Evolutionary conservation across 179 eudicot species (phyloP).

Genomic region (Sideroxylon spinosum): DNA sequence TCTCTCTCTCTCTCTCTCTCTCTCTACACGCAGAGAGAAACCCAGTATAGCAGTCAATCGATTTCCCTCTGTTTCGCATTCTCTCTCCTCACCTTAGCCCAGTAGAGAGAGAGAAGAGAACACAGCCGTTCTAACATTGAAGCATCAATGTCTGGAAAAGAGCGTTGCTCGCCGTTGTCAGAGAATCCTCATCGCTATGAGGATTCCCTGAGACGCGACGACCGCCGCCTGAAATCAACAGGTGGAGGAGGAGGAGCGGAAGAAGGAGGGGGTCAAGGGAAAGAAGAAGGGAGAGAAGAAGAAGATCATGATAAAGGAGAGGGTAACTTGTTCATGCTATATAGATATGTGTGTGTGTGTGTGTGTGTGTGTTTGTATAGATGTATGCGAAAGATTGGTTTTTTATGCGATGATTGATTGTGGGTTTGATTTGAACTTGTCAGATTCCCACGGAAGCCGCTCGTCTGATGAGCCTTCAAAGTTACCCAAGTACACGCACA

Average conservation of each 20-base stretch:
- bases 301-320: neutral
- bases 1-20: too few species aligned
- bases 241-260: neutral
- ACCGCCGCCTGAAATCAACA: slow-evolving; percentile 5
- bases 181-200: slow-evolving; percentile 6
- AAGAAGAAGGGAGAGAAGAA: neutral
- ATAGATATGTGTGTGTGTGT: neutral
- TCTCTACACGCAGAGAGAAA: too few species aligned
- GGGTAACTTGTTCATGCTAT: neutral
- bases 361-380: too few species aligned
- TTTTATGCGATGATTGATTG: neutral
- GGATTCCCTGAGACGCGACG: neutral
- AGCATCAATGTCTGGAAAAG: slow-evolving; percentile 13
- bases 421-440: neutral
- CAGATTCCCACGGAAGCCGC: slow-evolving; percentile 30
- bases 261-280: neutral
- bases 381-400: neutral
- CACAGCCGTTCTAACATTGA: neutral
- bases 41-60: too few species aligned
- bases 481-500: slow-evolving; percentile 17
- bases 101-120: too few species aligned
- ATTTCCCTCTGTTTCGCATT: too few species aligned
- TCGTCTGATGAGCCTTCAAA: slow-evolving; percentile 21
- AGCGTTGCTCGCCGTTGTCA: slow-evolving; percentile 6
- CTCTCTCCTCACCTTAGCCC: too few species aligned